phyloP scores from a whole-genome alignment of 2,329 filamentous ascomycete species.

The Emergomyces pasteurianus region DNA sequence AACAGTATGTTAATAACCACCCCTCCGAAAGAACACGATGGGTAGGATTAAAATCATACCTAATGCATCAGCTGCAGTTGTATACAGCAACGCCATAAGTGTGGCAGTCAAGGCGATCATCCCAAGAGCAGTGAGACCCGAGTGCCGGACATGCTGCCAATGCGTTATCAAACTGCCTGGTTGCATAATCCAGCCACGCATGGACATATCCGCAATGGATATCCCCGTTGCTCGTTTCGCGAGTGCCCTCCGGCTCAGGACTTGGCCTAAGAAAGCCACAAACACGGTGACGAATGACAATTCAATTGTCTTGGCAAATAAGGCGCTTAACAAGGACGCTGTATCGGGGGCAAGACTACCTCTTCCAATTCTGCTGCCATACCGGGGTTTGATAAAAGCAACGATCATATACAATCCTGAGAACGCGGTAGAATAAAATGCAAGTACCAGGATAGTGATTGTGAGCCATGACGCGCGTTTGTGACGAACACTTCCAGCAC shows the following conservation, averaged over 20 bases:
- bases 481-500: slow-evolving; percentile 19
- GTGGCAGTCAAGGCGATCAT: slow-evolving; percentile 52
- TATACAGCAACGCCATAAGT: slow-evolving; percentile 58
- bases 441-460: slow-evolving; percentile 24
- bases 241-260: slow-evolving; percentile 58
- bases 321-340: slow-evolving; percentile 54
- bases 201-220: slow-evolving; percentile 63
- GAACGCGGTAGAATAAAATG: slow-evolving; percentile 26
- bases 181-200: slow-evolving; percentile 64
- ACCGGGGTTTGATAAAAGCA: slow-evolving; percentile 51
- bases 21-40: neutral
- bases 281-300: slow-evolving; percentile 67
- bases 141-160: slow-evolving; percentile 52
- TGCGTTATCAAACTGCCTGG: slow-evolving; percentile 63
- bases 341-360: slow-evolving; percentile 47
- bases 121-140: slow-evolving; percentile 52
- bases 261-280: slow-evolving; percentile 62
- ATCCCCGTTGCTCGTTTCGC: slow-evolving; percentile 50
- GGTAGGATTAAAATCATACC: slow-evolving; percentile 20
- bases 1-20: neutral
- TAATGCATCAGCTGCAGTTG: slow-evolving; percentile 62
- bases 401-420: slow-evolving; percentile 50
- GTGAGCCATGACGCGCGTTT: slow-evolving; percentile 25
- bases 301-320: slow-evolving; percentile 67
- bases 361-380: slow-evolving; percentile 45